Percentiles rank a stretch among this genome's conserved stretches.
Evolutionary conservation across 768 basidiomycete genomes (phyloP).

Genomic region (Cystofilobasidium ferigula): DNA sequence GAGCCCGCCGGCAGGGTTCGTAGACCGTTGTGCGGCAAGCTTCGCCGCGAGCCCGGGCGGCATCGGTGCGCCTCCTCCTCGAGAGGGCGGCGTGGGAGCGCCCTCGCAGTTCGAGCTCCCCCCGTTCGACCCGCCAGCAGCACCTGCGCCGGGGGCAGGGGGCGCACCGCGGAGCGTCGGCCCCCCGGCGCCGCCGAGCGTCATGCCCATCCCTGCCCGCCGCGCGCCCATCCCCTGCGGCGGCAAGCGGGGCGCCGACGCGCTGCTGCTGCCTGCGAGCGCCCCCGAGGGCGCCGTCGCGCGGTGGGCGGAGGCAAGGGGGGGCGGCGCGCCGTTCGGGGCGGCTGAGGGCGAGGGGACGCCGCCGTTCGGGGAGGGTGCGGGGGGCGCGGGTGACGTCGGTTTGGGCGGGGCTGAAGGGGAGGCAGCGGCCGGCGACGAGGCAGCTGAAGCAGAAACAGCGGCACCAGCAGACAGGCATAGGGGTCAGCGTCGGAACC

Average conservation of each 20-base stretch:
- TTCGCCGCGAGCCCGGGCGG: conserved; percentile 25
- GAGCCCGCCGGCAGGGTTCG: not conserved
- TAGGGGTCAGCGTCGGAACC: no score
- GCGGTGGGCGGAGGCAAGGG: not conserved
- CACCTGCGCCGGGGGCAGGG: no score
- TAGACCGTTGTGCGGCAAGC: conserved; percentile 1
- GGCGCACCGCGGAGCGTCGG: conserved; percentile 1
- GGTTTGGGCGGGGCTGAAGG: no score
- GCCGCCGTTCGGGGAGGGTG: no score
- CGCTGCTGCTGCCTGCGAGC: not conserved
- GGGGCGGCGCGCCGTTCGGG: no score
- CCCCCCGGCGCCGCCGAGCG: conserved; percentile 13
- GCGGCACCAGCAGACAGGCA: not conserved
- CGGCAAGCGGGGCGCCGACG: not conserved
- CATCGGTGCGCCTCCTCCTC: conserved; percentile 19
- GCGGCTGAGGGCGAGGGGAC: no score
- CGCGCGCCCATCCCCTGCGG: conserved; percentile 20
- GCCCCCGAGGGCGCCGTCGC: conserved; percentile 13
- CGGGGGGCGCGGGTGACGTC: not conserved
- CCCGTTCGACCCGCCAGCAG: no score
- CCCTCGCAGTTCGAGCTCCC: no score
- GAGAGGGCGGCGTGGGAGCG: no score
- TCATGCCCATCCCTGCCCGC: conserved; percentile 17
- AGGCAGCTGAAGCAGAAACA: not conserved
- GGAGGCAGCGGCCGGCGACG: not conserved